Base-by-base conservation (phyloP, 257 asterid species). In the Penstemon barbatus region DNA sequence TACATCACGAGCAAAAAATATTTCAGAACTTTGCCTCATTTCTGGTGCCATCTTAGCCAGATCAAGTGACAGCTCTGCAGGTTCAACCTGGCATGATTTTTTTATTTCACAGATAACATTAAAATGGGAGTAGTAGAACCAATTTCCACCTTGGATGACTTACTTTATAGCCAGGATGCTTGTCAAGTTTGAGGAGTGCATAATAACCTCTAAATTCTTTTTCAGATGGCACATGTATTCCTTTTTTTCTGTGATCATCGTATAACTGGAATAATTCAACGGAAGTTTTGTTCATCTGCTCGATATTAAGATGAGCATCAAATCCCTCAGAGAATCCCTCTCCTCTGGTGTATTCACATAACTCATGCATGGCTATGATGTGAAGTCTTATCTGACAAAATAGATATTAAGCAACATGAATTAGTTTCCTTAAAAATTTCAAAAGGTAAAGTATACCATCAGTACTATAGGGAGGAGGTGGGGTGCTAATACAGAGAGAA, bases 271-370 rank as follows among this genome's bases (percentile, higher is more conserved):
- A 93, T 57, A 93, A 79, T 71, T 93, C 97, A 61, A 93, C 99
- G 19, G 99, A 90, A 52, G 99, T 87, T 79, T 93, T 93, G 77
- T 93, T 93, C 99, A 93, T 93, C 91, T 93, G 99, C 80, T 93
- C 99, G 74, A 93, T 93, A 71, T 90, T 93, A 57, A 93, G 96
- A 76, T 93, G 99, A 44, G 99, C 99, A 84, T 93, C 99, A 84
- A 93, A 93, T 74, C 99, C 99, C 90, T 90, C 99, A 12, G 97
- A 81, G 80, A 93, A 93, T 7, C 99, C 99, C 77, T 94, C 99
- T 75, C 99, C 99, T 78, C 77, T 94, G 61, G 94, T 88, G 77
- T 89, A 87, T 78, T 94, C 99, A 59, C 99, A 94, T 76, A 94
- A 72, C 84, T 94, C 99, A 19, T 94, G 99, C 99, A 94, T 94